Conservation (phyloP, 176 grass and related monocot genomes). For the Raddia guianensis region DNA sequence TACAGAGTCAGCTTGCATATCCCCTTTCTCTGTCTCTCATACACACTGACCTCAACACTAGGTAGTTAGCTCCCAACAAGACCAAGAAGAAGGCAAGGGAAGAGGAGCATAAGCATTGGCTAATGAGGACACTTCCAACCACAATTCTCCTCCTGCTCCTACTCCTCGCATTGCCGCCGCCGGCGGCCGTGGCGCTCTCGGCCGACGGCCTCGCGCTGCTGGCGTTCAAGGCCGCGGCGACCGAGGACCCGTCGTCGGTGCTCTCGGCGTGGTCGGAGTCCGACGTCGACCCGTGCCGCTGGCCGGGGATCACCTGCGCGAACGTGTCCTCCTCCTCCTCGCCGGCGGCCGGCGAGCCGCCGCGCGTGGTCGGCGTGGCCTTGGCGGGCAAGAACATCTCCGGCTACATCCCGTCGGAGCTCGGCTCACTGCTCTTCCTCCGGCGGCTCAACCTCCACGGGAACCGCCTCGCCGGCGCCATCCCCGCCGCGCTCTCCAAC, state of each 20-base stretch:
- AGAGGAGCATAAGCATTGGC: not conserved
- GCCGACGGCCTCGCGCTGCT: conserved; percentile 76
- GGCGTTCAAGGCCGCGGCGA: conserved; percentile 75
- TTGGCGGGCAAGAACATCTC: conserved; percentile 83
- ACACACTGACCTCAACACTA: not conserved
- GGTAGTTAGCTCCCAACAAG: not conserved
- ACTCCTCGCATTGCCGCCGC: conserved; percentile 34
- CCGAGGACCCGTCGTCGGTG: conserved; percentile 63
- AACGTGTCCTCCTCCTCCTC: conserved; percentile 46
- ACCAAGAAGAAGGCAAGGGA: not conserved
- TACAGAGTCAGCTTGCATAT: not conserved
- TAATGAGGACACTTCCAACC: conserved; percentile 37
- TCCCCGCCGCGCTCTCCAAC: conserved; percentile 68
- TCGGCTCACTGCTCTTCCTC: conserved; percentile 83
- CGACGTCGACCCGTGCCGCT: conserved; percentile 69
- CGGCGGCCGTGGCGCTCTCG: conserved; percentile 45
- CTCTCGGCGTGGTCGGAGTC: conserved; percentile 58
- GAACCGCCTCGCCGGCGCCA: conserved; percentile 60
- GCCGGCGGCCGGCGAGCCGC: not conserved
- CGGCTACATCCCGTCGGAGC: conserved; percentile 80
- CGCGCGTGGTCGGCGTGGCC: conserved; percentile 70
- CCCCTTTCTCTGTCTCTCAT: not conserved
- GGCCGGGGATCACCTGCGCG: conserved; percentile 74
- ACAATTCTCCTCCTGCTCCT: conserved; percentile 36
- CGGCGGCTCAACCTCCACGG: conserved; percentile 86